Base-by-base conservation (phyloP, 108 stramenopile species). In the Pseudonitzschia pungens region DNA sequence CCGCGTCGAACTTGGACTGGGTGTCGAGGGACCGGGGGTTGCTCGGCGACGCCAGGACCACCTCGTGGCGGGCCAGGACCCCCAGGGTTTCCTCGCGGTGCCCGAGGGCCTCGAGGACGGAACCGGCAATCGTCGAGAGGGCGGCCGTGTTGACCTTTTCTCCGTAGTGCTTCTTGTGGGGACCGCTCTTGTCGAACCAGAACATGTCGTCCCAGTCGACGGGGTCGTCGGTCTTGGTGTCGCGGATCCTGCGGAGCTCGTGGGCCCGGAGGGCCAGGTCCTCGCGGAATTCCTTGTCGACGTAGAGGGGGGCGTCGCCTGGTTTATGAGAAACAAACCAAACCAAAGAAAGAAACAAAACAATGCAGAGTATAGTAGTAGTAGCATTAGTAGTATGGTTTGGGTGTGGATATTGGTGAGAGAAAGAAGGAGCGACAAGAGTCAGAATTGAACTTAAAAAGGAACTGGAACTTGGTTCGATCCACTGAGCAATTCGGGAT, bases 1-100 rank as follows among this genome's bases (percentile, higher is more conserved):
- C 77, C 12, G 64, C 76, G 75, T 94, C 89, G 69, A 91, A 94
- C 59, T 94, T 83, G 36, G 71, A 79, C 77, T 94, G 93, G 10
- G 89, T 87, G 57, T 94, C 93, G 28, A 94, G 56, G 3, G 86
- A 64, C 26, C 72, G 71, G 9, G 80, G 80, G 55, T 81, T 69
- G 45, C 85, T 84, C 7, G 91, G 87, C 68, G 80, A 82, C 4
- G 89, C 85, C 69, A 94, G 74, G 33, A 89, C 77, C 18, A 94
- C 32, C 71, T 94, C 89, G 69, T 94, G 93, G 20, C 93, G 78
- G 11, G 70, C 69, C 42, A 94, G 68, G 21, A 94, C 79, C 43
- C 77, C 71, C 68, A 92, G 75, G 11, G 78, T 69, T 6, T 85
- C 77, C 57, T 94, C 93, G 26, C 83, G 91, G 9, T 81, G 77